phyloP scores from a whole-genome alignment of 345 rosid genomes.

The Murraya koenigii region DNA sequence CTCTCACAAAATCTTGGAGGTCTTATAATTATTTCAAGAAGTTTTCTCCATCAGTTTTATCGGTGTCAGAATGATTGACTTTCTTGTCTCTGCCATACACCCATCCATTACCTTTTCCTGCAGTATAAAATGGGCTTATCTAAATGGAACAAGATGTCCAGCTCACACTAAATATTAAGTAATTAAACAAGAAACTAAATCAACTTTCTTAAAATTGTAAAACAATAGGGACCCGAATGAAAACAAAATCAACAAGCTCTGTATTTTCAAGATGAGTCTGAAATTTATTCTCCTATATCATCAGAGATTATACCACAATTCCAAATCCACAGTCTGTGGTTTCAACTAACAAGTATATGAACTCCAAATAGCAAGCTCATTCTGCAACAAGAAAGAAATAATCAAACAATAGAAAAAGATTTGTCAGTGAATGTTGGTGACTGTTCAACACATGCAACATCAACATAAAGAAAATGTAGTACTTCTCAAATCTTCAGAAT shows the following conservation, averaged over 20 bases:
- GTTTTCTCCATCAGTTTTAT: constrained; percentile 86
- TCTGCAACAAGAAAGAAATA: constrained; percentile 33
- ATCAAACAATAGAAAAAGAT: not conserved
- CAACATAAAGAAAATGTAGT: too few relatives aligned
- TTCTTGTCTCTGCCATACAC: constrained; percentile 89
- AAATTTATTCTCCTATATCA: not conserved
- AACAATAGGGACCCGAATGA: not conserved
- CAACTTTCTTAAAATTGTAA: not conserved
- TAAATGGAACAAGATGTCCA: constrained; percentile 94
- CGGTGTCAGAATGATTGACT: constrained; percentile 68
- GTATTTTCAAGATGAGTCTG: not conserved
- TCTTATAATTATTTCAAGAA: constrained; percentile 29
- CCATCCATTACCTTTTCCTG: constrained; percentile 99
- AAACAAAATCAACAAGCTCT: not conserved
- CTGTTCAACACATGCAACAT: too few relatives aligned
- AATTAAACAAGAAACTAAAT: not conserved
- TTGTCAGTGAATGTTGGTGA: too few relatives aligned
- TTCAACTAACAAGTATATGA: constrained; percentile 89
- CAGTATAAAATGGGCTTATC: constrained; percentile 97
- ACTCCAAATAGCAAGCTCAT: constrained; percentile 88
- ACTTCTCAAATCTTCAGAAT: too few relatives aligned
- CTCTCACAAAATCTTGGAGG: not conserved
- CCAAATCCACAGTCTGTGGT: constrained; percentile 96
- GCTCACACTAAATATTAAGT: constrained; percentile 64
- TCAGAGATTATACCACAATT: constrained; percentile 62